A percentile compares a stretch with the other conserved stretches of the same genome.
phyloP scores from a whole-genome alignment of 768 basidiomycete genomes.

The Stropharia rugosoannulata region DNA sequence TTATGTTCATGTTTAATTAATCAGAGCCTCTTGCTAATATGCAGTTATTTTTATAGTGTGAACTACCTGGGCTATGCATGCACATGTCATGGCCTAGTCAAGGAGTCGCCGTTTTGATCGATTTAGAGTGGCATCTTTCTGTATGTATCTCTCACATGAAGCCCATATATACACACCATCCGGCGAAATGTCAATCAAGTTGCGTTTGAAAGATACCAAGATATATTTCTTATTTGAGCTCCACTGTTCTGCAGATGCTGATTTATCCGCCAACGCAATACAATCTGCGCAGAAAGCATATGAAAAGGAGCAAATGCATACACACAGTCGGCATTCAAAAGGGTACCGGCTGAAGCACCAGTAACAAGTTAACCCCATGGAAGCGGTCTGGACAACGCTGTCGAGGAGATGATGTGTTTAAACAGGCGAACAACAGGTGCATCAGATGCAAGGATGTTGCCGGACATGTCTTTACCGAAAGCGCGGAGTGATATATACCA shows the following conservation, averaged over 20 bases:
- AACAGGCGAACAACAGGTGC: conserved; percentile 1
- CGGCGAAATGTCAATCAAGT: not conserved
- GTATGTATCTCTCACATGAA: not conserved
- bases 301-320: too few species aligned
- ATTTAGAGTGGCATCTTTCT: not conserved
- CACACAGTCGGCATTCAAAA: too few species aligned
- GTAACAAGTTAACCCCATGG: not conserved
- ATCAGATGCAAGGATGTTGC: conserved; percentile 5
- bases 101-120: not conserved
- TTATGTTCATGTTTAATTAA: too few species aligned
- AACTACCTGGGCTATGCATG: not conserved
- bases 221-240: not conserved
- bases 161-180: not conserved
- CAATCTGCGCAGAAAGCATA: too few species aligned
- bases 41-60: not conserved
- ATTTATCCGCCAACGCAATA: too few species aligned
- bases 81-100: not conserved
- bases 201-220: not conserved
- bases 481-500: not conserved
- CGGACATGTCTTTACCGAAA: not conserved
- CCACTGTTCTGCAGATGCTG: too few species aligned
- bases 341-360: not conserved
- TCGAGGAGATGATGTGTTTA: conserved; percentile 4
- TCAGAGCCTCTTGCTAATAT: not conserved
- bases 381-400: not conserved